phyloP scores from a whole-genome alignment of 2,329 filamentous ascomycete species.

The Rutstroemia sp. region DNA sequence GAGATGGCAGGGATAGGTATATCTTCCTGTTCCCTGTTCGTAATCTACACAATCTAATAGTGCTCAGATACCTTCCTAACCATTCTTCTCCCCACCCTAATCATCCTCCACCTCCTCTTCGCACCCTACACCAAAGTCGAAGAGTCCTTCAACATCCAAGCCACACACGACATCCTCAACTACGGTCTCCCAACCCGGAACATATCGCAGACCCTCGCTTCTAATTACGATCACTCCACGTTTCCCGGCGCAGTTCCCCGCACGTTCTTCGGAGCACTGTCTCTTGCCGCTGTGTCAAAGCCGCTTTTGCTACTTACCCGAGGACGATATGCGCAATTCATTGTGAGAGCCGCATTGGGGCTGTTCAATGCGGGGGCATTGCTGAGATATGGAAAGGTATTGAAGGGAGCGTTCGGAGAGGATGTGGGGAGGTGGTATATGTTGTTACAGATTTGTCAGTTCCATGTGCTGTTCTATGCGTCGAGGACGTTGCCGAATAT shows the following conservation, averaged over 20 bases:
- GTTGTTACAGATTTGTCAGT: slow-evolving; percentile 72
- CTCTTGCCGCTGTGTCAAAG: slow-evolving; percentile 66
- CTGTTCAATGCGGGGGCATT: slow-evolving; percentile 66
- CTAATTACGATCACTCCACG: slow-evolving; percentile 78
- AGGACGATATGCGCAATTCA: slow-evolving; percentile 48
- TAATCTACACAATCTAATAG: not conserved
- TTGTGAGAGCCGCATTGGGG: slow-evolving; percentile 72
- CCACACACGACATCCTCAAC: slow-evolving; percentile 77
- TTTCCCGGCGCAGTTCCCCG: slow-evolving; percentile 90
- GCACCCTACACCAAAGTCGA: slow-evolving; percentile 96
- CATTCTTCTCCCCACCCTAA: slow-evolving; percentile 52
- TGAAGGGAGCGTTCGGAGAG: slow-evolving; percentile 61
- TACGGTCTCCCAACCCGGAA: slow-evolving; percentile 65
- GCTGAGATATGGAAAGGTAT: slow-evolving; percentile 53
- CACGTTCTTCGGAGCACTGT: slow-evolving; percentile 76
- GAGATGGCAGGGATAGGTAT: slow-evolving; percentile 25
- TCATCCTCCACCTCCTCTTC: slow-evolving; percentile 61
- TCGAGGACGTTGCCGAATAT: slow-evolving; percentile 91
- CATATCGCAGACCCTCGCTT: slow-evolving; percentile 44
- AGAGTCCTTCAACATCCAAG: slow-evolving; percentile 97
- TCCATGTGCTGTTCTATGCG: slow-evolving; percentile 89
- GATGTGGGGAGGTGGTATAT: slow-evolving; percentile 71
- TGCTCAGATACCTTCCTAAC: slow-evolving; percentile 39
- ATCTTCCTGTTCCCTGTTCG: not conserved
- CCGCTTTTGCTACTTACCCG: slow-evolving; percentile 54